Base-by-base conservation (phyloP, 345 rosid genomes). In the Schrenkiella parvula region DNA sequence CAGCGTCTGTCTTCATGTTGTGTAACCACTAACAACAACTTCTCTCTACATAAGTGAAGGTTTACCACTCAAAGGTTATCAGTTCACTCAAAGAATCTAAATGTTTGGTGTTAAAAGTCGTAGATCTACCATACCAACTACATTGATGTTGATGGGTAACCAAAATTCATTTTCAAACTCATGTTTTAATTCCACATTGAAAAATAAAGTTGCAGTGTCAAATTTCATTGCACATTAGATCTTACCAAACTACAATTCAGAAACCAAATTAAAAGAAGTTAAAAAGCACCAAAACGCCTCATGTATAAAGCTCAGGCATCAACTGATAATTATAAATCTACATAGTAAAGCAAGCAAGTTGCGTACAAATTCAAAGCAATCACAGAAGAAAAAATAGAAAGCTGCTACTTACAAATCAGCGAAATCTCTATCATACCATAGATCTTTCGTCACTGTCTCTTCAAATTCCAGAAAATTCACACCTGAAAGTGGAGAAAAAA, bases 341-440 rank as follows among this genome's bases (percentile, higher is more conserved):
- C n/a, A 34, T 48, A 66, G 54, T 48, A 38, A 73, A 74, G 29
- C 42, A 68, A 68, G 58, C 62, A 1, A 62, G 14, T 4, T 41
- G 39, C 73, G 47, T 67, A 41, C 22, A 11, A 67, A 41, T 3
- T 35, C 1, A 50, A 2, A 15, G 12, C n/a, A 62, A 13, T 63
- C 25, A 38, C n/a, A 44, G 11, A 23, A 43, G 34, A 8, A 37
- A 17, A 59, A 41, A 60, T 15, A 12, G 31, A 19, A 63, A 74
- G 62, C 61, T 14, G 68, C 39, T 18, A 68, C 78, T 75, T 68
- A 75, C 79, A 23, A 53, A 53, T 75, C 74, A 4, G 8, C 47
- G 0, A 26, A 25, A 39, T 59, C 58, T 52, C 34, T 52, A 52
- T 75, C 64, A 23, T 14, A 2, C 38, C 29, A 14, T 2, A 68